Base-by-base conservation (phyloP, 192 early-diverging fungal genomes). In the Phycomyces blakesleeanus region DNA sequence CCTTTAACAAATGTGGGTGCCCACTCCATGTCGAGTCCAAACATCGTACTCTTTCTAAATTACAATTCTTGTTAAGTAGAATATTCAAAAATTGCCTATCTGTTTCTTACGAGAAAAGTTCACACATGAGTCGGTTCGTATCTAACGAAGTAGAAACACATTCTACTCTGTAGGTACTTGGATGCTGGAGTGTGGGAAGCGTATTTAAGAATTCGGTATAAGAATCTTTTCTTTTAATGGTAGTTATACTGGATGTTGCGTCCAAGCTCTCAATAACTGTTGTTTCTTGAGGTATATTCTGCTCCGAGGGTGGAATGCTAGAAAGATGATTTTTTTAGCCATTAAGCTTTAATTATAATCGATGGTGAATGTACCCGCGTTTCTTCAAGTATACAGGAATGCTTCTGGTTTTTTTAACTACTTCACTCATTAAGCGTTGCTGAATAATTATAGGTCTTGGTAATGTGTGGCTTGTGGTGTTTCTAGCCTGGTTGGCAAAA, bases 11-110 rank as follows among this genome's bases (percentile, higher is more conserved):
- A 73, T 3, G 60, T 58, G 16, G 71, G 71, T 26, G 44, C 60
- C 71, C 71, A 73, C 42, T 73, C 71, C 40, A 73, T 41, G 63
- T 73, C 71, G 12, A 73, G 55, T 0, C 71, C 71, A 63, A 67
- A 73, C 14, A 49, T 41, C 11, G 56, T 37, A 3, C 41, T 56
- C 25, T 66, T 56, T 41, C 64, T 59, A 55, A 14, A 41, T 41
- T 14, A 47, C 15, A 34, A 5, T 2, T 34, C 29, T 7, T 34
- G 29, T 34, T 7, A 34, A 34, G n/a, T 34, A 7, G 29, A 34
- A 5, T 10, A 41, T 34, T 11, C 7, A 34, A 8, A 11, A 21
- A 57, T 54, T 22, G 7, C 12, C 6, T 41, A 24, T 7, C 8
- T 57, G 3, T 6, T n/a, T 5, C 57, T 26, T 39, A 59, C 57